Evolutionary conservation across 805 yeast genomes (phyloP).

Genomic region (Trichomonascus vanleenenianus): DNA sequence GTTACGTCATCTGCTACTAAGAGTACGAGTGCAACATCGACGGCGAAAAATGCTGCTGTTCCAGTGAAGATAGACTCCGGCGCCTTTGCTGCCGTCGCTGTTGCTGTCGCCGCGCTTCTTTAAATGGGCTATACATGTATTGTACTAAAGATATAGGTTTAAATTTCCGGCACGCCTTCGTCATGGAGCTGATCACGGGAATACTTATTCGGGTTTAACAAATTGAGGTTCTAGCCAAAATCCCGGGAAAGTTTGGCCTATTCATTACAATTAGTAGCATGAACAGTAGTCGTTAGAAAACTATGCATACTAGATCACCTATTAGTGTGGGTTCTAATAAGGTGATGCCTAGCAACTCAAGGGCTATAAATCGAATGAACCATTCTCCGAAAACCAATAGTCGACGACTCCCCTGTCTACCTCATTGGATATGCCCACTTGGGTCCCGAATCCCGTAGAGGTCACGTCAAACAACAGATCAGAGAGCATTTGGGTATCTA

Average conservation of each 20-base stretch:
- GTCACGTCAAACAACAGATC: constrained; percentile 5
- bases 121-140: not conserved
- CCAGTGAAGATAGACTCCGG: not conserved
- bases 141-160: too few species aligned
- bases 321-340: too few species aligned
- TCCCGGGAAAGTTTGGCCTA: too few species aligned
- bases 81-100: not conserved
- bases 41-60: not conserved
- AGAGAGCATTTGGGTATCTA: not conserved
- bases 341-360: too few species aligned
- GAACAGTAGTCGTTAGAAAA: too few species aligned
- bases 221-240: too few species aligned
- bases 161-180: too few species aligned
- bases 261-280: too few species aligned
- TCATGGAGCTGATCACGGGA: too few species aligned
- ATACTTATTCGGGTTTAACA: too few species aligned
- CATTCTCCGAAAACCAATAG: constrained; percentile 18
- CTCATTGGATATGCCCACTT: constrained; percentile 20
- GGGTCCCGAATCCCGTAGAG: constrained; percentile 17
- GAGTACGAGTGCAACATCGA: not conserved
- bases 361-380: too few species aligned
- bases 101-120: not conserved
- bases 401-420: constrained; percentile 18
- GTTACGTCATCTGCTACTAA: not conserved
- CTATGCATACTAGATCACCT: too few species aligned